Percentiles rank a stretch among this genome's conserved stretches.
These are phyloP conservation scores for Lyophyllum semitale DNA, from an alignment of 768 basidiomycete genomes.

Conservation along the genomic window DNA sequence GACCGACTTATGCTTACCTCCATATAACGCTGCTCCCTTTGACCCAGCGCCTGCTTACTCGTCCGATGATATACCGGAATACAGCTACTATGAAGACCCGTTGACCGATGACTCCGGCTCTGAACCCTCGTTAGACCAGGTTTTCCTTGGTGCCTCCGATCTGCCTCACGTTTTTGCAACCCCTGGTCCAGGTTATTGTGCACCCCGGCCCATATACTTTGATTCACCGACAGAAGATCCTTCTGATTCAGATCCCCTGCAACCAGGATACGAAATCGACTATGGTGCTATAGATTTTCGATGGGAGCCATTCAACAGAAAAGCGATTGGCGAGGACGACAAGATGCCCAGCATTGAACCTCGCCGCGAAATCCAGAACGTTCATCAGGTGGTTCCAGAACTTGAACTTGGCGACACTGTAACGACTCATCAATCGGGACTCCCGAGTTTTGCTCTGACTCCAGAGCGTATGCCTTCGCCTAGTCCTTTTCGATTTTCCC, in stretches of 20 bases:
- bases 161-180: conserved; percentile 38
- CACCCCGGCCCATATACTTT: conserved; percentile 43
- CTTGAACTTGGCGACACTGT: background rate
- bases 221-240: conserved; percentile 56
- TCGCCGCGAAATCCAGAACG: conserved; percentile 1
- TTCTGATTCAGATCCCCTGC: conserved; percentile 38
- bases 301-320: conserved; percentile 55
- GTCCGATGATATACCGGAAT: conserved; percentile 18
- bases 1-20: conserved; percentile 10
- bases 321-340: conserved; percentile 10
- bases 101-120: conserved; percentile 16
- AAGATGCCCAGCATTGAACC: background rate
- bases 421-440: background rate
- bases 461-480: conserved; percentile 20
- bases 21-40: conserved; percentile 10
- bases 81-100: conserved; percentile 14
- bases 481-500: conserved; percentile 28
- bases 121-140: conserved; percentile 15
- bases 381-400: background rate
- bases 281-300: conserved; percentile 49
- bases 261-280: conserved; percentile 37
- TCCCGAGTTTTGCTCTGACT: background rate
- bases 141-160: conserved; percentile 12
- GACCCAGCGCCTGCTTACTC: conserved; percentile 19
- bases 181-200: conserved; percentile 46